Conservation (phyloP, 371 early-diverging fungal genomes). For the Apophysomyces ossiformis region DNA sequence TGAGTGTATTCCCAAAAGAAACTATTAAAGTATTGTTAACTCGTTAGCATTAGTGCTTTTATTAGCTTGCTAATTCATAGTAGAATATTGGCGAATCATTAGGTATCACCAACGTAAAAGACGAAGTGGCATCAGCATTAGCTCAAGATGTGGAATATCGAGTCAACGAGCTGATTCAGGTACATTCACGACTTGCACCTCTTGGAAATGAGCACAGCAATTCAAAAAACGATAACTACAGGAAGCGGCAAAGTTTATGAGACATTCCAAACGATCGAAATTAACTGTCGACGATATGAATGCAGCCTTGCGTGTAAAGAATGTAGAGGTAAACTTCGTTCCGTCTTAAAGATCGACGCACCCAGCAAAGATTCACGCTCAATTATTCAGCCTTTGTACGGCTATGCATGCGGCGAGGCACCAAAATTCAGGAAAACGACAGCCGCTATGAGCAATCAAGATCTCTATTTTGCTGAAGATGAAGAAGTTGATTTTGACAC, state of each 20-base stretch:
- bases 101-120: conserved; percentile 91
- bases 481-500: conserved; percentile 97
- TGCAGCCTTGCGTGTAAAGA: conserved; percentile 92
- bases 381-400: conserved; percentile 86
- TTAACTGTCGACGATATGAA: conserved; percentile 95
- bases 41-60: background rate
- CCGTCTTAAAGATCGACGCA: background rate
- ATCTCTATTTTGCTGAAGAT: conserved; percentile 96
- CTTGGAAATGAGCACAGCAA: background rate
- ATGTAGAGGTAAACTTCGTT: conserved; percentile 80
- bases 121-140: conserved; percentile 87
- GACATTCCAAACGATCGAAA: conserved; percentile 90
- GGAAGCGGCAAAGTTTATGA: conserved; percentile 99
- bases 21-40: conserved; percentile 42
- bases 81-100: conserved; percentile 90
- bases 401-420: conserved; percentile 83
- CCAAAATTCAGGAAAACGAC: conserved; percentile 76
- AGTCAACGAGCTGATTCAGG: conserved; percentile 94
- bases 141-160: conserved; percentile 98
- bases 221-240: conserved; percentile 30
- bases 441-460: conserved; percentile 51
- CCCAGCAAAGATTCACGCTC: conserved; percentile 4
- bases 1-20: conserved; percentile 59
- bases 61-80: background rate
- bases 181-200: conserved; percentile 24